Evolutionary conservation across 768 basidiomycete species (phyloP).

Genomic region (Galerina sulciceps): DNA sequence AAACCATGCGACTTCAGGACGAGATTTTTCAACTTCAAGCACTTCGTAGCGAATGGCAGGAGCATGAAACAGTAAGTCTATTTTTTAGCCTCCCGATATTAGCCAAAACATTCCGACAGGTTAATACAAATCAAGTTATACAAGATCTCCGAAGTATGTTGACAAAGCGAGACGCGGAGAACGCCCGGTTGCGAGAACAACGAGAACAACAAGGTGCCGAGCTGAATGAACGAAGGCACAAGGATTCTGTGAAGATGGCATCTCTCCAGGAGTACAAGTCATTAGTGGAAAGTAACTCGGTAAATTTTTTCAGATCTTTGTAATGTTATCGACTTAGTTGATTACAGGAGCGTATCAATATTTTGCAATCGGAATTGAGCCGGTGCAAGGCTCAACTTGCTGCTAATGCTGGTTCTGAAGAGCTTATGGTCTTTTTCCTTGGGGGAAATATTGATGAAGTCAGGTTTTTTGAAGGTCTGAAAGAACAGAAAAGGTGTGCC

Average conservation of each 20-base stretch:
- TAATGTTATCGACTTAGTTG: slow-evolving; percentile 6
- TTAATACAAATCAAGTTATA: slow-evolving; percentile 47
- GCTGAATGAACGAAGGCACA: slow-evolving; percentile 67
- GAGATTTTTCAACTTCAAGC: slow-evolving; percentile 44
- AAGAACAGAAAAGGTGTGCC: slow-evolving; percentile 53
- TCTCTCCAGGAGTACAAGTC: slow-evolving; percentile 68
- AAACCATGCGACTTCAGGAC: slow-evolving; percentile 44
- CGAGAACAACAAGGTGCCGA: slow-evolving; percentile 73
- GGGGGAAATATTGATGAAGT: slow-evolving; percentile 55
- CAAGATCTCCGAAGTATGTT: slow-evolving; percentile 68
- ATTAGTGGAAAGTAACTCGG: slow-evolving; percentile 66
- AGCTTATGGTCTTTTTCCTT: slow-evolving; percentile 74
- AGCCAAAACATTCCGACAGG: slow-evolving; percentile 24
- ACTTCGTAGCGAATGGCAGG: slow-evolving; percentile 51
- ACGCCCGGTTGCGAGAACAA: slow-evolving; percentile 68
- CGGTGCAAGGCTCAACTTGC: slow-evolving; percentile 80
- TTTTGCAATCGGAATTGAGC: slow-evolving; percentile 72
- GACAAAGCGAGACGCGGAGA: slow-evolving; percentile 69
- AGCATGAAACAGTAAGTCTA: slow-evolving; percentile 43
- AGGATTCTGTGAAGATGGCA: slow-evolving; percentile 59
- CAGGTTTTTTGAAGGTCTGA: slow-evolving; percentile 56
- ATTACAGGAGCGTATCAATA: slow-evolving; percentile 70
- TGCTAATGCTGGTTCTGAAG: slow-evolving; percentile 69
- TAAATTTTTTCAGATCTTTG: slow-evolving; percentile 26
- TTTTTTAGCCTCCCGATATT: slow-evolving; percentile 5